Conservation (phyloP, 2,329 filamentous ascomycete species). For the Beauveria sp. region DNA sequence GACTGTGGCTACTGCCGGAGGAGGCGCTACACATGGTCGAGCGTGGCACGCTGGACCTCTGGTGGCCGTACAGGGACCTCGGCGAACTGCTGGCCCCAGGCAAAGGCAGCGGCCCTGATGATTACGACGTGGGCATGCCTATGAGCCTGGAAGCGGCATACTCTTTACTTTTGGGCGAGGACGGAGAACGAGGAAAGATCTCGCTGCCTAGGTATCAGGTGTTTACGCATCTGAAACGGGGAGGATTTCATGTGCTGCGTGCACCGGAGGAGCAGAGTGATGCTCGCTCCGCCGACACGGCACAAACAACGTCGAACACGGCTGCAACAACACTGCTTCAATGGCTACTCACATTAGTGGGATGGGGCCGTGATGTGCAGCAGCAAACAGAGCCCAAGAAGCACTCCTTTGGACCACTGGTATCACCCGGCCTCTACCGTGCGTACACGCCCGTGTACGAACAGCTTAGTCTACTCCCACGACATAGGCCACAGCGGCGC, state of each 20-base stretch:
- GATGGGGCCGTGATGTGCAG: constrained; percentile 12
- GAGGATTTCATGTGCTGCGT: constrained; percentile 73
- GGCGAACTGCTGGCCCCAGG: constrained; percentile 34
- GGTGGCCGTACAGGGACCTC: constrained; percentile 62
- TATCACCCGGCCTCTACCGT: constrained; percentile 57
- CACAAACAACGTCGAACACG: constrained; percentile 17
- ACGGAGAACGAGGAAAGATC: constrained; percentile 52
- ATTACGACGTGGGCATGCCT: constrained; percentile 61
- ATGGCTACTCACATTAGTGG: constrained; percentile 45
- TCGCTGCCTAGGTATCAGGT: constrained; percentile 78
- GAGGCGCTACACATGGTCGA: constrained; percentile 88
- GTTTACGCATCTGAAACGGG: constrained; percentile 74
- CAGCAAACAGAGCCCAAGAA: constrained; percentile 18
- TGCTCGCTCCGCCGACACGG: background rate
- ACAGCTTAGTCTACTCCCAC: constrained; percentile 65
- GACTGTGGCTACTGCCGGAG: constrained; percentile 80
- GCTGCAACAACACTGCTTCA: constrained; percentile 34
- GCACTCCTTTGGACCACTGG: constrained; percentile 45
- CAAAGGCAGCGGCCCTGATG: constrained; percentile 22
- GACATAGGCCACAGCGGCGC: constrained; percentile 49
- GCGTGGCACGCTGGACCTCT: constrained; percentile 76
- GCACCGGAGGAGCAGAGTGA: constrained; percentile 36
- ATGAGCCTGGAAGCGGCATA: constrained; percentile 90
- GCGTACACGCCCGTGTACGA: constrained; percentile 66
- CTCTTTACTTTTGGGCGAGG: constrained; percentile 68